Percentiles rank a stretch among this genome's conserved stretches.
phyloP scores from a whole-genome alignment of 345 rosid species.

The Aethionema arabicum region DNA sequence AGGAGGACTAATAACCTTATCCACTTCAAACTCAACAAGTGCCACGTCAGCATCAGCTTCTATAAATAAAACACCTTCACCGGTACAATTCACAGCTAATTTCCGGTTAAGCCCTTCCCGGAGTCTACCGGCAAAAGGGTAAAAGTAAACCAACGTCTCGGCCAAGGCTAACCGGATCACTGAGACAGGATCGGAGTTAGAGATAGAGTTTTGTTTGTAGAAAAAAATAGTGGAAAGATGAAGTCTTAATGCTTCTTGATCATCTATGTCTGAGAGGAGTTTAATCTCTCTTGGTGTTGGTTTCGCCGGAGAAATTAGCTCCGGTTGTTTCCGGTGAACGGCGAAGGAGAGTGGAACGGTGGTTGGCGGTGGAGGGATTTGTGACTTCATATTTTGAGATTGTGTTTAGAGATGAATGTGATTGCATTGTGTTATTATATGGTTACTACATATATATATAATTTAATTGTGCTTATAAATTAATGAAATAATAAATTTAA shows the following conservation, averaged over 20 bases:
- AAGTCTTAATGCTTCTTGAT: slow-evolving; percentile 50
- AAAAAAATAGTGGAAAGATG: slow-evolving; percentile 41
- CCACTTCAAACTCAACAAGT: slow-evolving; percentile 32
- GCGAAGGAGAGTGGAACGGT: slow-evolving; percentile 34
- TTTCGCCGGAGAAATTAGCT: slow-evolving; percentile 47
- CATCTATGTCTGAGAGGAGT: slow-evolving; percentile 58
- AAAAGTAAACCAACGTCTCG: slow-evolving; percentile 31
- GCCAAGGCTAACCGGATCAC: slow-evolving; percentile 35
- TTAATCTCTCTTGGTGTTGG: slow-evolving; percentile 49
- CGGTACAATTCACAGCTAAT: slow-evolving; percentile 39
- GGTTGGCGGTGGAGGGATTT: slow-evolving; percentile 13
- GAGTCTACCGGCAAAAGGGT: slow-evolving; percentile 41
- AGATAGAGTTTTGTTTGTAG: slow-evolving; percentile 32
- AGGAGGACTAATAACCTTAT: slow-evolving; percentile 37
- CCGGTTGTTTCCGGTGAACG: slow-evolving; percentile 38
- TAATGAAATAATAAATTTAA: too few relatives aligned
- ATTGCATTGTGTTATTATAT: not conserved
- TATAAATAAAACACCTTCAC: slow-evolving; percentile 40
- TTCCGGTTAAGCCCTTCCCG: slow-evolving; percentile 40
- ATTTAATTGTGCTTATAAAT: too few relatives aligned
- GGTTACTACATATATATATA: too few relatives aligned
- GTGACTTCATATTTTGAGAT: slow-evolving; percentile 11
- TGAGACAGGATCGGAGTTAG: slow-evolving; percentile 28
- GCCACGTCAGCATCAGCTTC: slow-evolving; percentile 45
- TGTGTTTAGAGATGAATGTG: too few relatives aligned